Percentiles rank a stretch among this genome's conserved stretches.
phyloP scores from a whole-genome alignment of 1,284 basidiomycete species.

The Microbotryum violaceum region DNA sequence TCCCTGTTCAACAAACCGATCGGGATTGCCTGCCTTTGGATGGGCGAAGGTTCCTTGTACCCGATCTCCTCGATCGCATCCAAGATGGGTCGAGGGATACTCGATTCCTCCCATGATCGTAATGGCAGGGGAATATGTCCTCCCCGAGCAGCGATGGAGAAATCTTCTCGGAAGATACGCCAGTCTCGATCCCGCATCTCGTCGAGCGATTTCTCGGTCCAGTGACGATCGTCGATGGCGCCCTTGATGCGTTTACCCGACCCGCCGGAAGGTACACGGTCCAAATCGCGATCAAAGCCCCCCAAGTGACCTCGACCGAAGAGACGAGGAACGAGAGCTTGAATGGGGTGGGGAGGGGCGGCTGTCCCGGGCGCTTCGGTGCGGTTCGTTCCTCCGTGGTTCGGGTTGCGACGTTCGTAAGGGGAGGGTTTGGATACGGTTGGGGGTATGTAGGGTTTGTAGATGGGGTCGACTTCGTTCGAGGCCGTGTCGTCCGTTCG shows the following conservation, averaged over 20 bases:
- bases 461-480: conserved; percentile 37
- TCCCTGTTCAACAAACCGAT: conserved; percentile 94
- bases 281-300: conserved; percentile 32
- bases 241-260: conserved; percentile 52
- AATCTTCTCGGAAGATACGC: conserved; percentile 98
- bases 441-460: conserved; percentile 21
- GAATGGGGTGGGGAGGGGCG: neutral
- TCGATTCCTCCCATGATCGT: conserved; percentile 82
- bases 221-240: conserved; percentile 85
- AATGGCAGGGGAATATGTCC: conserved; percentile 88
- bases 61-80: conserved; percentile 82
- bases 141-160: conserved; percentile 85
- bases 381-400: neutral
- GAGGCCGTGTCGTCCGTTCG: conserved; percentile 79
- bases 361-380: neutral
- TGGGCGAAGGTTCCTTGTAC: conserved; percentile 92
- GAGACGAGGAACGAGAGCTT: conserved; percentile 1
- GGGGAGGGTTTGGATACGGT: neutral
- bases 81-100: conserved; percentile 69
- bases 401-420: neutral
- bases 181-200: conserved; percentile 99
- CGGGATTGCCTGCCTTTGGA: conserved; percentile 96
- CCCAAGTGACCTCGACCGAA: conserved; percentile 27
- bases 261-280: conserved; percentile 11
- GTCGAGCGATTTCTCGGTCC: conserved; percentile 85